phyloP scores from a whole-genome alignment of 2,329 filamentous ascomycete species.

The Malbranchea zuffiana region DNA sequence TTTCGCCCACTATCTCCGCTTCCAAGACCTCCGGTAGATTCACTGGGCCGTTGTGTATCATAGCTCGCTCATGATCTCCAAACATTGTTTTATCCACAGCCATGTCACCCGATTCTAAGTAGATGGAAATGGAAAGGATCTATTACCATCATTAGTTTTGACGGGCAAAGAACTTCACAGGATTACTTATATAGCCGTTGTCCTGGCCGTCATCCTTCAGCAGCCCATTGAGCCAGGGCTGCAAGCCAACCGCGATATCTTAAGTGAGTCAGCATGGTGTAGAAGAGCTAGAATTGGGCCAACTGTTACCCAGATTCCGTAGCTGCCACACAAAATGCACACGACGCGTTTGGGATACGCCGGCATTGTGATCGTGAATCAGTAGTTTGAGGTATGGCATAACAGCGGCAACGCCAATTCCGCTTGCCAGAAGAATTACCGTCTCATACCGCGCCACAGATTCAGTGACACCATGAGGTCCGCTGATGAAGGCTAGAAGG shows the following conservation, averaged over 20 bases:
- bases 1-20: constrained; percentile 15
- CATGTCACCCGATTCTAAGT: constrained; percentile 15
- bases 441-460: constrained; percentile 23
- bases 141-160: constrained; percentile 12
- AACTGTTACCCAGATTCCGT: constrained; percentile 17
- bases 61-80: constrained; percentile 17
- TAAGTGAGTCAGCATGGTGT: constrained; percentile 6
- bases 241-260: constrained; percentile 17
- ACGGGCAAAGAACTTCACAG: not conserved
- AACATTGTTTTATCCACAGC: constrained; percentile 14
- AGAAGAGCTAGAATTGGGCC: not conserved
- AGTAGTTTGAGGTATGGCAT: constrained; percentile 29
- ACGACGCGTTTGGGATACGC: constrained; percentile 18
- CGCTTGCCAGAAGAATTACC: constrained; percentile 25
- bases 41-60: constrained; percentile 16
- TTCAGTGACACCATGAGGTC: constrained; percentile 23
- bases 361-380: constrained; percentile 27
- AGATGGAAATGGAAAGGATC: constrained; percentile 21
- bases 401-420: constrained; percentile 23
- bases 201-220: constrained; percentile 19
- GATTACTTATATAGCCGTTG: constrained; percentile 20
- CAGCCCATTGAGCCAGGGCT: constrained; percentile 18
- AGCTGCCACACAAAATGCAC: constrained; percentile 30
- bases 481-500: constrained; percentile 23
- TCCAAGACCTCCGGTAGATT: constrained; percentile 18